A percentile compares a stretch with the other conserved stretches of the same genome.
Conservation (phyloP, 305 asterid species). For the Petunia hybrid region DNA sequence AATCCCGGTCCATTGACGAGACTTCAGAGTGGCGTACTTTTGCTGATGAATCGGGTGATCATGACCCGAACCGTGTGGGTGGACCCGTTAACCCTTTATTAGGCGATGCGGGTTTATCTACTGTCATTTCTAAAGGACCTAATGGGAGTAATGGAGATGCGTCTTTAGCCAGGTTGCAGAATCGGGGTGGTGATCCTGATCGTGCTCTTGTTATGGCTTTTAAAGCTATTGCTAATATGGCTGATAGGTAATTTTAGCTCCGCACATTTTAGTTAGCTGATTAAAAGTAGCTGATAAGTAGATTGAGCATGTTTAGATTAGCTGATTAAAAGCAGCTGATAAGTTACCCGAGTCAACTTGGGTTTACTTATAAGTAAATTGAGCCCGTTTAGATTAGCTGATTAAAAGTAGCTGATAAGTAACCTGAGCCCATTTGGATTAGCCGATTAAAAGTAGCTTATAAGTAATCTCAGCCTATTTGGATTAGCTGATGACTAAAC, state of each 20-base stretch:
- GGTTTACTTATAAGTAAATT: too few relatives aligned
- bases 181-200: conserved; percentile 90
- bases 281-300: too few relatives aligned
- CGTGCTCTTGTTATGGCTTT: conserved; percentile 59
- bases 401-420: too few relatives aligned
- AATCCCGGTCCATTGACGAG: conserved; percentile 64
- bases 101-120: conserved; percentile 51
- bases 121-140: conserved; percentile 58
- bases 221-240: conserved; percentile 52
- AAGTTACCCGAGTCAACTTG: too few relatives aligned
- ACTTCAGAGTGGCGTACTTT: conserved; percentile 69
- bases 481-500: too few relatives aligned
- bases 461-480: too few relatives aligned
- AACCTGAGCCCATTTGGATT: too few relatives aligned
- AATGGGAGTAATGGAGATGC: conserved; percentile 61
- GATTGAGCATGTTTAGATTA: too few relatives aligned
- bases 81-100: conserved; percentile 67
- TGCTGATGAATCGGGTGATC: conserved; percentile 66
- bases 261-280: too few relatives aligned
- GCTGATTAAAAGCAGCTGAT: too few relatives aligned
- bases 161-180: conserved; percentile 75
- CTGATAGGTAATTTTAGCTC: conserved; percentile 53
- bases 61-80: conserved; percentile 70
- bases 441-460: too few relatives aligned
- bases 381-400: too few relatives aligned